These are phyloP conservation scores for Boletus bicolor DNA, from an alignment of 768 basidiomycete species.

Conservation along the genomic window DNA sequence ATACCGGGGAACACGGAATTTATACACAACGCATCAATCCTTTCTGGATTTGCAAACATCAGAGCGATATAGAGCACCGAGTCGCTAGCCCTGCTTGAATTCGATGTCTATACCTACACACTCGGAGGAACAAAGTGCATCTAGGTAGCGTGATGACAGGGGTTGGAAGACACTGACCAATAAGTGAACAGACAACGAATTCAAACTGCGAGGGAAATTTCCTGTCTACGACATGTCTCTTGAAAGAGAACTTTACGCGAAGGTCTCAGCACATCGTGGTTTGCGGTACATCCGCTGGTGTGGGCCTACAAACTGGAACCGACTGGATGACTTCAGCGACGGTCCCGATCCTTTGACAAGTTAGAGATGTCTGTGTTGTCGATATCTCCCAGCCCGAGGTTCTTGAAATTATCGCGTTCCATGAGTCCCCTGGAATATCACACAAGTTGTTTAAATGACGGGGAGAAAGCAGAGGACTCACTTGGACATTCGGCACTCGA, in stretches of 20 bases:
- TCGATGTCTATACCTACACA: slow-evolving; percentile 1
- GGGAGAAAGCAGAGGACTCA: slow-evolving; percentile 36
- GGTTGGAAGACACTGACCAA: slow-evolving; percentile 4
- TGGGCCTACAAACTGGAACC: background rate
- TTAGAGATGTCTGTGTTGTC: slow-evolving; percentile 6
- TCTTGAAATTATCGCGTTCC: slow-evolving; percentile 84
- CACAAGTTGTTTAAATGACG: slow-evolving; percentile 1
- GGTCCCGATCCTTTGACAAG: slow-evolving; percentile 3
- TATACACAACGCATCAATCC: background rate
- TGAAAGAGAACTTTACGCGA: background rate
- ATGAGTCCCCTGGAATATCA: slow-evolving; percentile 66
- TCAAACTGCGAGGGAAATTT: background rate
- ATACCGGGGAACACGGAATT: background rate
- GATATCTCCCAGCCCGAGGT: slow-evolving; percentile 71
- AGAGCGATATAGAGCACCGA: background rate
- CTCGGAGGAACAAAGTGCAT: background rate
- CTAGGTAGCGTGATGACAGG: background rate
- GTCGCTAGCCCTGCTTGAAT: background rate
- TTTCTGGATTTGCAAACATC: background rate
- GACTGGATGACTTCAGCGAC: background rate
- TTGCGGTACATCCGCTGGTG: background rate
- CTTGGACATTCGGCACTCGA: slow-evolving; percentile 89
- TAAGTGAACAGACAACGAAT: background rate
- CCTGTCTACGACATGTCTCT: slow-evolving; percentile 1
- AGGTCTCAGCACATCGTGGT: background rate